Evolutionary conservation across 164 flowering plant genomes (phyloP), one percentile per base, ranked within the genome.

Genomic region (Nymphaea colorata): DNA sequence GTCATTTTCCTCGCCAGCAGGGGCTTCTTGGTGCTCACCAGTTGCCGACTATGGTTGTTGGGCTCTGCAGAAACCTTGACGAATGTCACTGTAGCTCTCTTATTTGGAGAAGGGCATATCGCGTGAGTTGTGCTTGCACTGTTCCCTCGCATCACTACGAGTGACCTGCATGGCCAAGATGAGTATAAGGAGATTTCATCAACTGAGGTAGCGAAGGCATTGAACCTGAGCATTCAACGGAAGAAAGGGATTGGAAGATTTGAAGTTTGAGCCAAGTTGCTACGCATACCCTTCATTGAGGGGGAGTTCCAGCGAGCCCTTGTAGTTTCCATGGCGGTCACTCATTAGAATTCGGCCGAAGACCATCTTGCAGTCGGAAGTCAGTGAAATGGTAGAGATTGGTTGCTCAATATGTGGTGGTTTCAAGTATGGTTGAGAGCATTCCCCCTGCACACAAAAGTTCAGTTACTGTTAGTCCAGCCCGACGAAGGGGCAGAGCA

Each of bases 351-450:
- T 75, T 43, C 96, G 86, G n/a, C 99, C 99, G 75, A 86, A 94
- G 59, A 95, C 96, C 88, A 94, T 85, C 5, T 82, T 80, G 59
- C 96, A 83, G 70, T 92, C 90, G 63, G 93, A 82, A 8, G 91
- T 88, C 64, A 88, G 68, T 61, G 64, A 61, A 68, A 94, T 87
- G 51, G 94, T 90, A 15, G 87, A 83, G 66, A 91, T 75, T 3
- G 98, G 99, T 70, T 88, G 98, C 51, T 91, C 96, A 78, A 91
- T 66, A 77, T 94, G 99, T 18, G 99, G 99, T 66, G 99, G 99
- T 74, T 88, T 94, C 70, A 85, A 76, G 69, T 82, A 91, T 66
- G 99, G 99, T 71, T 88, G 96, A 41, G 99, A 91, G 76, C 80
- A 84, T 73, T 91, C 99, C 6, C 85, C 98, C 99, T 94, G 77